Evolutionary conservation across 2,329 filamentous ascomycete genomes (phyloP), one percentile per base, ranked within the genome.

Genomic region (Aspergillus oerlinghausenensis): DNA sequence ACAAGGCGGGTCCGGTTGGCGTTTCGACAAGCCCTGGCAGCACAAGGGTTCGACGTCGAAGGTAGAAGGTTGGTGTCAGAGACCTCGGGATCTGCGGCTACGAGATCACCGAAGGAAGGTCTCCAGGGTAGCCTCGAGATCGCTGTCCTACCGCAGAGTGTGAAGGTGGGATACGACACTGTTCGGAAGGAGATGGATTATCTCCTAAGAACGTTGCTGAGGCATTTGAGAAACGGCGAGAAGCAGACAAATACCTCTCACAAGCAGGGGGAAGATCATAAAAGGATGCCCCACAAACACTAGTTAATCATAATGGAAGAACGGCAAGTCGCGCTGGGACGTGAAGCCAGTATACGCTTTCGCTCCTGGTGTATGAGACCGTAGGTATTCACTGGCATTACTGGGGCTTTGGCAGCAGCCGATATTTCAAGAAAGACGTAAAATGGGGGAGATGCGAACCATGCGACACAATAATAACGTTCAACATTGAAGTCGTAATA

Each of bases 1-100:
- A 68, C 69, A 25, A 73, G 78, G 57, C 76, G 79, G 64, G 61
- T 78, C 28, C 71, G 75, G 47, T 61, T 70, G 29, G 80, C 79
- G 2, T 77, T 84, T 50, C 62, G 64, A 48, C 68, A 75, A 50
- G 77, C 77, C 11, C 63, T 85, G 65, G 73, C 68, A 55, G 71
- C 70, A 23, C 70, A 70, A 52, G 82, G 82, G 2, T 82, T 74
- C 63, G 73, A 77, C 60, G 54, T 58, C 11, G 54, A 73, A 29
- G 74, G 71, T 7, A 66, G 63, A 40, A 64, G 55, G 45, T 54
- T 65, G 23, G 29, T 19, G 21, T 51, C 57, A 23, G 52, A 55
- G 9, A 52, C 57, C 26, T 50, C 51, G 10, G 29, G 40, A 17
- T 11, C 52, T 25, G 28, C 14, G 19, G 26, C 4, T 2, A 45